Conservation (phyloP, 2,329 filamentous ascomycete genomes). For the Ceratocystis lukuohia region DNA sequence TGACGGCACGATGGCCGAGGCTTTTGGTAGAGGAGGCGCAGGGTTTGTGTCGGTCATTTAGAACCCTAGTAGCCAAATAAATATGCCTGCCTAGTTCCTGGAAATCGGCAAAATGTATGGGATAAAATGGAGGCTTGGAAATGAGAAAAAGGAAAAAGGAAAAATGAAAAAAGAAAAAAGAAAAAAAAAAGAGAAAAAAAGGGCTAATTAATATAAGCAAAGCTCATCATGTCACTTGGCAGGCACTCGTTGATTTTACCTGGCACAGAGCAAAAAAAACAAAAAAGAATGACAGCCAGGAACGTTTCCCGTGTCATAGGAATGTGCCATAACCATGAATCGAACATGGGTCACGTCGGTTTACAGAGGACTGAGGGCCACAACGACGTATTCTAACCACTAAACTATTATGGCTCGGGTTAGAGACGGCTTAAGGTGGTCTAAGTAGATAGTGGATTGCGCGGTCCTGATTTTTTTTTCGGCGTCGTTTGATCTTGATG, state of each 20-base stretch:
- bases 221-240: too few species aligned
- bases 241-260: not conserved
- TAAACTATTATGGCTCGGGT: conserved; percentile 18
- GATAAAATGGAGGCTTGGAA: too few species aligned
- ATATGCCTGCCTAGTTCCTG: too few species aligned
- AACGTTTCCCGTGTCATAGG: not conserved
- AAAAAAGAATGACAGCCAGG: not conserved
- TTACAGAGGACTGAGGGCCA: conserved; percentile 9
- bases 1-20: too few species aligned
- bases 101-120: too few species aligned
- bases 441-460: not conserved
- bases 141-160: not conserved
- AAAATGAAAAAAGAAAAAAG: not conserved
- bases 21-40: too few species aligned
- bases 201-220: too few species aligned
- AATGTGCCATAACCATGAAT: conserved; percentile 20
- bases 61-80: too few species aligned
- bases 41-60: too few species aligned
- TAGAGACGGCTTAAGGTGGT: not conserved
- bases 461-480: too few species aligned
- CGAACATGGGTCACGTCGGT: conserved; percentile 20
- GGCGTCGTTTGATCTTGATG: too few species aligned
- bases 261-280: not conserved
- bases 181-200: not conserved
- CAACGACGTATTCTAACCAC: conserved; percentile 20